Evolutionary conservation across 2,329 filamentous ascomycete genomes (phyloP).

Genomic region (Reticulascus tulasneorum): DNA sequence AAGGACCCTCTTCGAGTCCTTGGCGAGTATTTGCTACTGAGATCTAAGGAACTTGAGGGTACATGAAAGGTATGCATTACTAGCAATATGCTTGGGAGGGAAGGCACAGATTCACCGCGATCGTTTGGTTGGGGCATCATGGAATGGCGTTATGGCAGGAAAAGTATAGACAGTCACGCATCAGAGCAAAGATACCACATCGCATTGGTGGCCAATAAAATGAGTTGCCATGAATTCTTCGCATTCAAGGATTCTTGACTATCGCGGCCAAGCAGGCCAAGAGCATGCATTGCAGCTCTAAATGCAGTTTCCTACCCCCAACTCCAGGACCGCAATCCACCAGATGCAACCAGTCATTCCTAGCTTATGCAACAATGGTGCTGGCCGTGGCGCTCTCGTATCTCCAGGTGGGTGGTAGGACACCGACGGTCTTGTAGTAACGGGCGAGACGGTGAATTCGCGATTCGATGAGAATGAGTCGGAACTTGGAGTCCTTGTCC

Average conservation of each 20-base stretch:
- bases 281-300: constrained; percentile 37
- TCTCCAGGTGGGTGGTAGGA: constrained; percentile 90
- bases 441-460: constrained; percentile 99
- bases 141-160: constrained; percentile 2
- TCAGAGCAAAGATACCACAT: constrained; percentile 2
- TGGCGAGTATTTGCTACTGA: constrained; percentile 67
- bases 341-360: constrained; percentile 18
- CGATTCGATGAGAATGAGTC: constrained; percentile 99
- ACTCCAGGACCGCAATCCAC: constrained; percentile 40
- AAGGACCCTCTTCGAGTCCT: constrained; percentile 64
- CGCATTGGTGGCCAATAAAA: too few species aligned
- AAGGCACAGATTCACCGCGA: neutral
- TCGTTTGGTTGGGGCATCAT: constrained; percentile 1
- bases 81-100: too few species aligned
- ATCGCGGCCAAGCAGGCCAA: constrained; percentile 8
- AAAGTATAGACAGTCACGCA: neutral
- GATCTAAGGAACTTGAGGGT: constrained; percentile 60
- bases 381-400: constrained; percentile 97
- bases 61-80: too few species aligned
- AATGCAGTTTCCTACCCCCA: constrained; percentile 40
- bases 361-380: constrained; percentile 82
- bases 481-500: constrained; percentile 99
- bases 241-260: constrained; percentile 1
- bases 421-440: constrained; percentile 97
- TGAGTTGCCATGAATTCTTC: constrained; percentile 2